phyloP scores from a whole-genome alignment of 2,329 filamentous ascomycete species.

The Magnaporthiopsis incrustans region DNA sequence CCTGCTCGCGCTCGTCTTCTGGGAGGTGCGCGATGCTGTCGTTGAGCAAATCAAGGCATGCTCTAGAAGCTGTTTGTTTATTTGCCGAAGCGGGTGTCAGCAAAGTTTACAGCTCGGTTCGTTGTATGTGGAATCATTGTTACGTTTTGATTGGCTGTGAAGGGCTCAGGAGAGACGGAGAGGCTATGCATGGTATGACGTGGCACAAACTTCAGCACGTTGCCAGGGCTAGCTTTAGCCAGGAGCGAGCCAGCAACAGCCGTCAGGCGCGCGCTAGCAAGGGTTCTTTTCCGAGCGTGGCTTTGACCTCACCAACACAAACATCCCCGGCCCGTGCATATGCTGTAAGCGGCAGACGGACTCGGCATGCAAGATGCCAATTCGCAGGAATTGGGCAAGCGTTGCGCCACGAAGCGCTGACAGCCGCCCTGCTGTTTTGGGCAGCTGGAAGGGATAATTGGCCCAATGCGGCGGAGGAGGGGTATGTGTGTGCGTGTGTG shows the following conservation, averaged over 20 bases:
- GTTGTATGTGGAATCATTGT: background rate
- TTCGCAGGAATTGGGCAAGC: background rate
- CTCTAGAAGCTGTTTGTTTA: constrained; percentile 17
- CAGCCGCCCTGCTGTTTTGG: background rate
- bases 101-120: background rate
- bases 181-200: background rate
- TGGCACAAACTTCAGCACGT: background rate
- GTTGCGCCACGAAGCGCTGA: background rate
- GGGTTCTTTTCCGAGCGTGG: background rate
- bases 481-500: no score
- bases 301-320: background rate
- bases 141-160: background rate
- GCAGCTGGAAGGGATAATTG: background rate
- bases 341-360: background rate
- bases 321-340: background rate
- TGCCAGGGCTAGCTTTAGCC: background rate
- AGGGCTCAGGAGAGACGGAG: background rate
- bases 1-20: constrained; percentile 17
- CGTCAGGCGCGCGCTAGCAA: background rate
- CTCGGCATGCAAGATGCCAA: background rate
- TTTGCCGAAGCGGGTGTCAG: constrained; percentile 3
- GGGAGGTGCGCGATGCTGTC: constrained; percentile 21
- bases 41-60: constrained; percentile 24
- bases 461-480: background rate
- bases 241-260: background rate